Evolutionary conservation across 148 eudicot species (phyloP).

Genomic region (Rhododendron ferrugineum): DNA sequence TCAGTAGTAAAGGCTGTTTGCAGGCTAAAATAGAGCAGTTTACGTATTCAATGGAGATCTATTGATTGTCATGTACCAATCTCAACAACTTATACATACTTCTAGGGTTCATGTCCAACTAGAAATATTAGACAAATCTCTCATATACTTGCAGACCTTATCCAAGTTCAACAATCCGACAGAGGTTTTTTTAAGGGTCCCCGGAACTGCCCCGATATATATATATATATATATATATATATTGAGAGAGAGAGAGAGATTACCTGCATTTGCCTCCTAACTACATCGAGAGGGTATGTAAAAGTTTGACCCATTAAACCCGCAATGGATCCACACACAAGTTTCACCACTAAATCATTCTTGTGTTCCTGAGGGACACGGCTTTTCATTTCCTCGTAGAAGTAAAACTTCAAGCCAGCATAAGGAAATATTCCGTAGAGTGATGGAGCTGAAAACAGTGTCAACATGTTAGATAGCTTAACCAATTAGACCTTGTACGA

Average conservation of each 20-base stretch:
- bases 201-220: no score
- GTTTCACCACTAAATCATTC: conserved; percentile 67
- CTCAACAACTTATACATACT: conserved; percentile 1
- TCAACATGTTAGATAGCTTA: neutral
- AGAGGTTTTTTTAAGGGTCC: no score
- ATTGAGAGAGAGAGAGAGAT: conserved; percentile 1
- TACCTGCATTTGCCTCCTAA: conserved; percentile 98
- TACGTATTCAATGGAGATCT: neutral
- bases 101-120: neutral
- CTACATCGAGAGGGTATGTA: conserved; percentile 95
- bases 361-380: conserved; percentile 68
- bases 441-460: conserved; percentile 67
- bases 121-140: neutral
- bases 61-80: neutral
- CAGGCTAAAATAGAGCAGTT: neutral
- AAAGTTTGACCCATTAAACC: conserved; percentile 92
- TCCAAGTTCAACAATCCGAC: neutral
- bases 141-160: neutral
- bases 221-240: no score
- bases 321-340: conserved; percentile 84
- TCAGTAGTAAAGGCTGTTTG: neutral
- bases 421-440: conserved; percentile 94
- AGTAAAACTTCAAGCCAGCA: conserved; percentile 89
- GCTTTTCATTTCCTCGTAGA: conserved; percentile 90
- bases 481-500: neutral